A percentile compares a stretch with the other conserved stretches of the same genome.
Conservation (phyloP, 768 basidiomycete species). For the Austroboletus eburneus region DNA sequence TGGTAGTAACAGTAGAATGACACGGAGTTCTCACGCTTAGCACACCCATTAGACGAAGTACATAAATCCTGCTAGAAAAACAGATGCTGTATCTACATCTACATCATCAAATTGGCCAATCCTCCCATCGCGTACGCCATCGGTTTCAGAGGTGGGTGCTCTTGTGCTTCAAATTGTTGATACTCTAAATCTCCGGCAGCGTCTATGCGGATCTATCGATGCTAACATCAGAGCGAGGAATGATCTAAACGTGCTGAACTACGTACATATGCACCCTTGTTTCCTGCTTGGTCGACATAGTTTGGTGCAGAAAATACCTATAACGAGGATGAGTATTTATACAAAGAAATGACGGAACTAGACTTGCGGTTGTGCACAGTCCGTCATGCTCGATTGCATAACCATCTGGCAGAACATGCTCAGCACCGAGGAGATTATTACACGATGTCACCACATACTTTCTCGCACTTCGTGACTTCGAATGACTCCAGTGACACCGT, state of each 20-base stretch:
- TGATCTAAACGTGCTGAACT: background rate
- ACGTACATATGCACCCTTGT: slow-evolving; percentile 88
- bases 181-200: slow-evolving; percentile 69
- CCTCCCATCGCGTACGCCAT: slow-evolving; percentile 85
- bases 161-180: slow-evolving; percentile 77
- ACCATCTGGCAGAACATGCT: slow-evolving; percentile 56
- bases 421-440: background rate
- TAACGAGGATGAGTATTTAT: slow-evolving; percentile 11
- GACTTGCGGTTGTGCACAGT: slow-evolving; percentile 80
- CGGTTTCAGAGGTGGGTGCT: slow-evolving; percentile 87
- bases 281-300: slow-evolving; percentile 87
- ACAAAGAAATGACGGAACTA: background rate
- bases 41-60: background rate
- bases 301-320: slow-evolving; percentile 95
- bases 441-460: slow-evolving; percentile 41
- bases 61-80: background rate
- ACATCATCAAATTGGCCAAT: slow-evolving; percentile 69
- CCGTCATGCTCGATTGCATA: slow-evolving; percentile 95
- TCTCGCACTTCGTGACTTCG: slow-evolving; percentile 97
- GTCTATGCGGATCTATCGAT: slow-evolving; percentile 72
- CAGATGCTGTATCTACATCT: slow-evolving; percentile 17
- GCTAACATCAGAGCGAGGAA: slow-evolving; percentile 5
- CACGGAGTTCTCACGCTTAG: slow-evolving; percentile 25
- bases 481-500: slow-evolving; percentile 83
- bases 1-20: slow-evolving; percentile 1